Evolutionary conservation across 441 rosid genomes (phyloP).

Genomic region (Populus hybrid): DNA sequence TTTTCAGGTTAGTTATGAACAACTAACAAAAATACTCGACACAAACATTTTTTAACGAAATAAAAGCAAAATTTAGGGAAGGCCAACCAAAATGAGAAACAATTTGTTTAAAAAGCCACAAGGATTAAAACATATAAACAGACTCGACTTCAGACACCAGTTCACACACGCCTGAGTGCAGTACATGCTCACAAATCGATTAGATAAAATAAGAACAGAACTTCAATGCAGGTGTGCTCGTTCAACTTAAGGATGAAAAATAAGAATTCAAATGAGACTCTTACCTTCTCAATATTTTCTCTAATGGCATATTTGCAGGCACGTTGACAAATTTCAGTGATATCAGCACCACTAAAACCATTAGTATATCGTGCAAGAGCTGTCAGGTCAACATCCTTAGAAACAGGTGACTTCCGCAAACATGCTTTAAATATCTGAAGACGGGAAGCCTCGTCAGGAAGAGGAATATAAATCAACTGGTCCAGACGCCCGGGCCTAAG

Average conservation of each 20-base stretch:
- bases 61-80: not conserved
- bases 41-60: not conserved
- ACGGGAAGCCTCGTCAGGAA: slow-evolving; percentile 57
- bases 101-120: not conserved
- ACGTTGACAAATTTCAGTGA: slow-evolving; percentile 67
- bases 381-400: slow-evolving; percentile 47
- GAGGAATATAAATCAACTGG: slow-evolving; percentile 60
- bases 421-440: slow-evolving; percentile 51
- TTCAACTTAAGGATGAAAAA: not conserved
- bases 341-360: slow-evolving; percentile 67
- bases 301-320: slow-evolving; percentile 64
- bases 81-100: not conserved
- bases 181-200: not conserved
- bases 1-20: not conserved
- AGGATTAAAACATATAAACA: not conserved
- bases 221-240: not conserved
- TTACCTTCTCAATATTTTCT: slow-evolving; percentile 60
- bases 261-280: not conserved
- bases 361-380: slow-evolving; percentile 49
- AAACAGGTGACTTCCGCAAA: slow-evolving; percentile 53
- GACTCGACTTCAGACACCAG: not conserved
- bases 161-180: not conserved
- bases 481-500: slow-evolving; percentile 59
- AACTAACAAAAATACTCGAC: not conserved
- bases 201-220: not conserved